A percentile compares a stretch with the other conserved stretches of the same genome.
Evolutionary conservation across 169 alveolate species (phyloP).

Genomic region (Eimeria praecox): DNA sequence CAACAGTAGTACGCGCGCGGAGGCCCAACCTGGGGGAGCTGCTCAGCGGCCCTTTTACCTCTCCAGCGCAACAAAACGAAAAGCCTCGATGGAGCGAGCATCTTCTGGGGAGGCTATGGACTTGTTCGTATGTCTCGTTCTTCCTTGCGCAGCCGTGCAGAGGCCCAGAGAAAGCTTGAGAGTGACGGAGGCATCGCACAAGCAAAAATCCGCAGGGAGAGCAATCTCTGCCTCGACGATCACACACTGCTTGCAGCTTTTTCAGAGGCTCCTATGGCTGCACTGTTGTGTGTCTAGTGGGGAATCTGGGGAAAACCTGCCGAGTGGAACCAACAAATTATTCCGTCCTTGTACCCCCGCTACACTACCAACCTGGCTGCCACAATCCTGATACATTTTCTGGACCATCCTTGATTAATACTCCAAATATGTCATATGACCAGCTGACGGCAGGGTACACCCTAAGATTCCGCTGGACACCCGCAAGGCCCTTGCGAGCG

Average conservation of each 20-base stretch:
- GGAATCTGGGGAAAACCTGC: background rate
- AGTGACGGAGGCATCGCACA: background rate
- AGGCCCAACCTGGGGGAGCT: background rate
- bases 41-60: background rate
- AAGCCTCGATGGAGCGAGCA: background rate
- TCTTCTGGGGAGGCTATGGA: slow-evolving; percentile 49
- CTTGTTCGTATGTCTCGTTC: background rate
- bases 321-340: background rate
- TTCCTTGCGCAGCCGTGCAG: background rate
- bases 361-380: slow-evolving; percentile 22
- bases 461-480: slow-evolving; percentile 4
- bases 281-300: background rate
- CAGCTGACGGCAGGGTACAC: background rate
- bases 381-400: slow-evolving; percentile 9
- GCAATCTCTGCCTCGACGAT: background rate
- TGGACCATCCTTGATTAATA: background rate
- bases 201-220: background rate
- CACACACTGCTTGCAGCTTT: background rate
- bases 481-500: background rate
- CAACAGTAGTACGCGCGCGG: background rate
- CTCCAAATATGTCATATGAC: background rate
- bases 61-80: slow-evolving; percentile 47
- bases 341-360: background rate
- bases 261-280: background rate
- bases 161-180: background rate